Evolutionary conservation across 1,284 basidiomycete genomes (phyloP).

Genomic region (Lentinus polychrous): DNA sequence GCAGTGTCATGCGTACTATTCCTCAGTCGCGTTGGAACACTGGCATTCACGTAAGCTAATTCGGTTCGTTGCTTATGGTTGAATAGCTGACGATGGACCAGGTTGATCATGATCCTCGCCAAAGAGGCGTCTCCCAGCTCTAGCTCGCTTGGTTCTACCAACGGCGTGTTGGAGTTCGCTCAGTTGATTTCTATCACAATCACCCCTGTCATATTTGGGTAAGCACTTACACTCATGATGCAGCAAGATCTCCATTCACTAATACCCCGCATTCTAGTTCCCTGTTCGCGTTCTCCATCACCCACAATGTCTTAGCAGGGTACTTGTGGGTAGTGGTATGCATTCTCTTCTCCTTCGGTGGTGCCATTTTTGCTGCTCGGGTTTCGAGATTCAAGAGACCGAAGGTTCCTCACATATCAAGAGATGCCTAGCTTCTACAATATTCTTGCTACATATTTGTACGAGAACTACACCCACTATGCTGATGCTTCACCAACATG

Average conservation of each 20-base stretch:
- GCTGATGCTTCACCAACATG: too few relatives aligned
- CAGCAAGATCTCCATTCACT: too few relatives aligned
- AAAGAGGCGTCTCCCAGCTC: constrained; percentile 47
- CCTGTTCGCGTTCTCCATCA: constrained; percentile 33
- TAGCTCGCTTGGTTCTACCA: constrained; percentile 50
- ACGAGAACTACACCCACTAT: too few relatives aligned
- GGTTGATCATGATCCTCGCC: constrained; percentile 54
- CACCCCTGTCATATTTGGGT: constrained; percentile 43
- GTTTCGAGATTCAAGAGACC: not conserved
- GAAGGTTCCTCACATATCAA: not conserved
- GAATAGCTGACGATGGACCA: constrained; percentile 19
- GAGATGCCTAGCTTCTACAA: too few relatives aligned
- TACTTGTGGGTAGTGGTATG: constrained; percentile 27
- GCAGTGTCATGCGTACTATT: constrained; percentile 27
- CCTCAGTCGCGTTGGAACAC: constrained; percentile 26
- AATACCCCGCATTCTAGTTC: constrained; percentile 42
- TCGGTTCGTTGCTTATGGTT: too few relatives aligned
- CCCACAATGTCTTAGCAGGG: constrained; percentile 28
- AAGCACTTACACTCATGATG: not conserved
- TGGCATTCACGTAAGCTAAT: constrained; percentile 33
- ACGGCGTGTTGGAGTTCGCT: constrained; percentile 53
- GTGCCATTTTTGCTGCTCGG: constrained; percentile 1
- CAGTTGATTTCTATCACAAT: constrained; percentile 50
- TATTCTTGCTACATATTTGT: too few relatives aligned
- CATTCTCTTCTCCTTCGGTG: not conserved